Percentiles rank a stretch among this genome's conserved stretches.
Conservation (phyloP, 2,329 filamentous ascomycete genomes). For the Epichloe elymi region DNA sequence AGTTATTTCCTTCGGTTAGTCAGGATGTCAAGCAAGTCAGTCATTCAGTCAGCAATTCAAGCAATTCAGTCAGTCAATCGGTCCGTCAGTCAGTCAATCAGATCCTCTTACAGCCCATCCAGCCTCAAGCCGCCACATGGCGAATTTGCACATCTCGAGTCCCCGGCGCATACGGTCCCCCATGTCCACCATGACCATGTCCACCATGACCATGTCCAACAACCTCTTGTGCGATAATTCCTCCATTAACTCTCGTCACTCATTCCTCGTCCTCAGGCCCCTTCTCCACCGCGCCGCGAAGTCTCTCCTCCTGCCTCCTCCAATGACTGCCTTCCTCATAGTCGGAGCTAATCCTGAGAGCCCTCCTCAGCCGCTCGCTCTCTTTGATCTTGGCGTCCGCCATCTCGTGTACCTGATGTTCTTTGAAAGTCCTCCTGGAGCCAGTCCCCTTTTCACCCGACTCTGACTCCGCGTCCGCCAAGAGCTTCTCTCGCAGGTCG, state of each 20-base stretch:
- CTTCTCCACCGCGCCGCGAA: conserved; percentile 31
- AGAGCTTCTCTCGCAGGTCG: conserved; percentile 27
- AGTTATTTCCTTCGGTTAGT: too few relatives aligned
- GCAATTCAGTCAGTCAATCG: too few relatives aligned
- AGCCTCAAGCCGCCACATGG: too few relatives aligned
- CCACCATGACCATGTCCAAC: too few relatives aligned
- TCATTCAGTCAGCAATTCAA: too few relatives aligned
- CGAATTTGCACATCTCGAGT: too few relatives aligned
- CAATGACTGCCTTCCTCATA: conserved; percentile 81
- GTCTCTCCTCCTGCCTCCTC: conserved; percentile 66
- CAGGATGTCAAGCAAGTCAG: too few relatives aligned
- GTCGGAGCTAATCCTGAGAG: conserved; percentile 73
- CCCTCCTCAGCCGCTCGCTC: conserved; percentile 74
- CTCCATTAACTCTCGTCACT: too few relatives aligned
- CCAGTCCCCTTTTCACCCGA: conserved; percentile 19
- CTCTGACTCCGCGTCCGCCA: conserved; percentile 26
- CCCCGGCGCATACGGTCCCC: background rate
- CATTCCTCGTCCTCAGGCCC: conserved; percentile 15
- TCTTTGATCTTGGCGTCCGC: conserved; percentile 94
- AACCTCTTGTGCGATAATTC: too few relatives aligned
- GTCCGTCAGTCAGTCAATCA: too few relatives aligned
- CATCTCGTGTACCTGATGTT: conserved; percentile 90
- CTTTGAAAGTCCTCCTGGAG: conserved; percentile 53
- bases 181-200: background rate
- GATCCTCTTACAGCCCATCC: background rate